These are phyloP conservation scores for Santalum album DNA, from an alignment of 164 flowering plant genomes.

Conservation along the genomic window DNA sequence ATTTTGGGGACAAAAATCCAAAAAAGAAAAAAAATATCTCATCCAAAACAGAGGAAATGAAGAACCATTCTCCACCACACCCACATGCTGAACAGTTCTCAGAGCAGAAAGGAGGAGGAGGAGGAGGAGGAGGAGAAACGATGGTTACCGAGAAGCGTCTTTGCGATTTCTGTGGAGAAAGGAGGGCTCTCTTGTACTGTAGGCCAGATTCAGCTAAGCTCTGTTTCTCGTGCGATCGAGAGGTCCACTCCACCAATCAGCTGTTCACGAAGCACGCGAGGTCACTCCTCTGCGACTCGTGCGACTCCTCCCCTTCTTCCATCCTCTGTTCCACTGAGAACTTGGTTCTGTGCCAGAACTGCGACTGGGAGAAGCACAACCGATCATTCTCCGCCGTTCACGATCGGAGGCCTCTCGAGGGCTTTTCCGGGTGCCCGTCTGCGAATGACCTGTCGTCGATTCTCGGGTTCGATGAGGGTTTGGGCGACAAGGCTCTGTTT, in stretches of 20 bases:
- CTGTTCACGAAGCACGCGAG: slow-evolving; percentile 70
- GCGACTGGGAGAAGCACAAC: slow-evolving; percentile 69
- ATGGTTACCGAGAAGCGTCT: slow-evolving; percentile 11
- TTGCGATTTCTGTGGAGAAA: slow-evolving; percentile 67
- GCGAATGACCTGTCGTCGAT: slow-evolving; percentile 33
- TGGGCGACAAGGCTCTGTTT: slow-evolving; percentile 27
- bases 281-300: slow-evolving; percentile 57
- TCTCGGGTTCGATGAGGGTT: slow-evolving; percentile 57
- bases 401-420: slow-evolving; percentile 59
- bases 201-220: slow-evolving; percentile 80
- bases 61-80: too few relatives aligned
- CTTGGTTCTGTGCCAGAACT: slow-evolving; percentile 59
- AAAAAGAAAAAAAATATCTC: too few relatives aligned
- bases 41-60: too few relatives aligned
- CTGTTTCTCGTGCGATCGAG: slow-evolving; percentile 61
- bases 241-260: slow-evolving; percentile 65
- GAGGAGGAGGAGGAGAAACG: not conserved
- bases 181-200: slow-evolving; percentile 61
- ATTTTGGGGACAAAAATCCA: too few relatives aligned
- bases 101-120: not conserved
- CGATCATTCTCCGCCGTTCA: slow-evolving; percentile 21
- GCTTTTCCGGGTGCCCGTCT: slow-evolving; percentile 62
- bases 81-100: too few relatives aligned
- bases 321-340: slow-evolving; percentile 53
- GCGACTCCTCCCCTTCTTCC: slow-evolving; percentile 47